Evolutionary conservation across 2,329 filamentous ascomycete species (phyloP), one percentile per base, ranked within the genome.

Genomic region (Colletotrichum eremochloae): DNA sequence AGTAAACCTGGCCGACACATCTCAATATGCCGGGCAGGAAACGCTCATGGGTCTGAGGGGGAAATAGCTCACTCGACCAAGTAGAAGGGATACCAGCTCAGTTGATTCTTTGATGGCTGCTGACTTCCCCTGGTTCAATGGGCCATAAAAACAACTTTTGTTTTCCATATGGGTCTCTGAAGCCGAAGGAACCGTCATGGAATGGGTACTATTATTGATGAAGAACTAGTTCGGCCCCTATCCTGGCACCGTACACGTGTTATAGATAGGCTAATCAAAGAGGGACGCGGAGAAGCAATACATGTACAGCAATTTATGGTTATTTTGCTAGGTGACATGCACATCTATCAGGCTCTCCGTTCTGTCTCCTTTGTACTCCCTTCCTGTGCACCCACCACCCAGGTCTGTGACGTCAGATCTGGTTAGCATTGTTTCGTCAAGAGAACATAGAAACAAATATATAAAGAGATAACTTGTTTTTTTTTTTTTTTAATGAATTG

Each of bases 41-140:
- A 33, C 40, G 20, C 18, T 62, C 38, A 18, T 61, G 14, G 15
- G 57, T n/a, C n/a, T 56, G n/a, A 55, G 68, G 55, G 48, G 63
- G 52, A 56, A 18, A 52, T 52, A 29, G 57, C 33, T 71, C 63
- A 62, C 63, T 46, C n/a, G n/a, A n/a, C 55, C 62, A 67, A 56
- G 42, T 18, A 5, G 2, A 42, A 33, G 42, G 40, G 52, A 63
- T 44, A 58, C 38, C 64, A 42, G 29, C 29, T 20, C 56, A 44
- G 14, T 2, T 15, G 24, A 6, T 8, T 52, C 24, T 52, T 8
- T 31, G 14, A 52, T 18, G 14, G 14, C 24, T 29, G 24, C 14
- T 31, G 24, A 24, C 11, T 5, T 5, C n/a, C 9, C 9, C 8
- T 3, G 5, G 8, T 46, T 46, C 18, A n/a, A 2, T 7, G 20